These are phyloP conservation scores for Aspergillus carbonarius DNA, from an alignment of 2,329 filamentous ascomycete species.

Conservation along the genomic window DNA sequence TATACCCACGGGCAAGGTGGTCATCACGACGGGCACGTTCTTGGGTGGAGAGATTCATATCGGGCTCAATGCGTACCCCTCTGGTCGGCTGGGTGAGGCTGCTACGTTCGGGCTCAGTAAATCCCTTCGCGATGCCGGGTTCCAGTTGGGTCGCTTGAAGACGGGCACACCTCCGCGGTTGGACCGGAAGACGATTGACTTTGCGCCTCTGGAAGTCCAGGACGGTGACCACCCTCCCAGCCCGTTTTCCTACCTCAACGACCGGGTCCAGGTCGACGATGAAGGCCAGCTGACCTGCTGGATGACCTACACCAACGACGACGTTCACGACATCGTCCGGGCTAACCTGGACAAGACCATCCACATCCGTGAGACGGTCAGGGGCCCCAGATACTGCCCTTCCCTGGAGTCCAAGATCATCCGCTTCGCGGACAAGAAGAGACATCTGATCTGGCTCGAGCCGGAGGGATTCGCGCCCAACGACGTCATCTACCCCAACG, in stretches of 20 bases:
- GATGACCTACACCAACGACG: conserved; percentile 81
- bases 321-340: conserved; percentile 78
- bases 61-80: conserved; percentile 77
- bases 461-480: conserved; percentile 85
- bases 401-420: conserved; percentile 94
- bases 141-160: conserved; percentile 85
- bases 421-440: conserved; percentile 74
- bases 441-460: conserved; percentile 93
- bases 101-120: conserved; percentile 91
- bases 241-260: conserved; percentile 90
- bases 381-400: conserved; percentile 91
- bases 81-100: conserved; percentile 89
- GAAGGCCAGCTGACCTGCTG: conserved; percentile 81
- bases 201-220: conserved; percentile 68
- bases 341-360: conserved; percentile 93
- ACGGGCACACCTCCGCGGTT: conserved; percentile 92
- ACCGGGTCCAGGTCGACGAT: conserved; percentile 65
- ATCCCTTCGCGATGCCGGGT: conserved; percentile 82
- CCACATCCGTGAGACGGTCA: conserved; percentile 92
- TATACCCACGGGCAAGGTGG: conserved; percentile 73
- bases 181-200: conserved; percentile 79
- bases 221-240: conserved; percentile 78
- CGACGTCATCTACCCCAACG: conserved; percentile 91
- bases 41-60: conserved; percentile 96
- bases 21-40: conserved; percentile 97